Evolutionary conservation across 768 basidiomycete species (phyloP), one percentile per base, ranked within the genome.

Genomic region (Amanita pallidorosea): DNA sequence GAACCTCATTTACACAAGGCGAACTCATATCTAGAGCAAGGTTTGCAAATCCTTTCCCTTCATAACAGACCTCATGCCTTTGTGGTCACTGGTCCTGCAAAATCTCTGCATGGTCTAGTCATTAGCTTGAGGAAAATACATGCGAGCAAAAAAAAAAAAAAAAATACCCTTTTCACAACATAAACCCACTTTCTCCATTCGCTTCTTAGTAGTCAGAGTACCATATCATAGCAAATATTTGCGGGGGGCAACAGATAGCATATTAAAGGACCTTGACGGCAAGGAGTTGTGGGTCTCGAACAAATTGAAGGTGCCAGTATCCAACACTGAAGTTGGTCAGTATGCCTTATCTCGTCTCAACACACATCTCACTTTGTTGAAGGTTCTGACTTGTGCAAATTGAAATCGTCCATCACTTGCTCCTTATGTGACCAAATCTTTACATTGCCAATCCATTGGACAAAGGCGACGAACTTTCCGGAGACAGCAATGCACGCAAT

Each of bases 211-310:
- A n/a, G 87, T 99, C 61, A 85, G 83, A 48, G 95, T 93, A 2
- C 96, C 96, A 1, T 99, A 93, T 70, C 96, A 99, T 74, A 94
- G 92, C 66, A 70, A 72, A 17, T 95, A 97, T 67, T 73, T 99
- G 49, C 62, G 62, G 15, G 82, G 77, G 25, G 85, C 81, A 1
- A 80, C 90, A 2, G 79, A 91, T 55, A 86, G 81, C 65, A 67
- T 96, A 43, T 66, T 86, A 35, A 65, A 76, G 52, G 90, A 94
- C 69, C 67, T 94, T 33, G 71, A 68, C 9, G 83, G 77, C 2
- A 77, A 90, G 59, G 91, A 95, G 59, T 62, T 95, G 22, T 94
- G 90, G 89, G 62, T 67, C 22, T 57, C 74, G 1, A 66, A 70
- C 22, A 84, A 89, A 37, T 70, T 98, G 42, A 75, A 72, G 35